Base-by-base conservation (phyloP, 2,329 filamentous ascomycete species). In the Aureobasidium musti region DNA sequence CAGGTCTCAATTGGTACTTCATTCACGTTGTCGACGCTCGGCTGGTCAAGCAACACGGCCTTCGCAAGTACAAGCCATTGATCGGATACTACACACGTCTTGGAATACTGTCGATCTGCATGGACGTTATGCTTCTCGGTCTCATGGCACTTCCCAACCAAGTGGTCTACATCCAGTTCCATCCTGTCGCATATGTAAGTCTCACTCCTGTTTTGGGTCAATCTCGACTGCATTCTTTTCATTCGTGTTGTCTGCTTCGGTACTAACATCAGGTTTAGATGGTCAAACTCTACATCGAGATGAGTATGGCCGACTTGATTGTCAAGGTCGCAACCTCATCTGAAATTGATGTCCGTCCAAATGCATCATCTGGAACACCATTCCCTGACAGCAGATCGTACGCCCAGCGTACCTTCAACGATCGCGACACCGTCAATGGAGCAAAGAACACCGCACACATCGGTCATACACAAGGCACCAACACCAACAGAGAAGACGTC, bases 221-320 rank as follows among this genome's bases (percentile, higher is more conserved):
- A 3, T 10, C 23, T 28, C 7, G n/a, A 5, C 23, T 8, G 10
- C 33, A 13, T 7, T 17, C 17, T 19, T 19, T 26, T n/a, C 11
- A 17, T 17, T n/a, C 30, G 50, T 21, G 10, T 23, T 14, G 30
- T 53, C 11, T 45, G 14, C 19, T 8, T 30, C 14, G 28, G 33
- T n/a, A n/a, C 50, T 53, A 53, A 53, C 19, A n/a, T 21, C 10
- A 21, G 23, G 14, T 3, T n/a, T 5, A 83, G 81, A 73, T 82
- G 26, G 74, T 81, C 68, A 84, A 84, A 69, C 75, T 84, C 28
- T 78, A 82, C 69, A 83, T 84, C 71, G 82, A 83, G 70, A 81
- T 84, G 78, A 80, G 79, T 63, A 81, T 84, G 79, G 81, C 82
- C 67, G 79, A 82, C 64, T 77, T 84, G 23, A 81, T 83, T 67